These are phyloP conservation scores for Cystofilobasidium macerans DNA, from an alignment of 768 basidiomycete genomes.

Conservation along the genomic window DNA sequence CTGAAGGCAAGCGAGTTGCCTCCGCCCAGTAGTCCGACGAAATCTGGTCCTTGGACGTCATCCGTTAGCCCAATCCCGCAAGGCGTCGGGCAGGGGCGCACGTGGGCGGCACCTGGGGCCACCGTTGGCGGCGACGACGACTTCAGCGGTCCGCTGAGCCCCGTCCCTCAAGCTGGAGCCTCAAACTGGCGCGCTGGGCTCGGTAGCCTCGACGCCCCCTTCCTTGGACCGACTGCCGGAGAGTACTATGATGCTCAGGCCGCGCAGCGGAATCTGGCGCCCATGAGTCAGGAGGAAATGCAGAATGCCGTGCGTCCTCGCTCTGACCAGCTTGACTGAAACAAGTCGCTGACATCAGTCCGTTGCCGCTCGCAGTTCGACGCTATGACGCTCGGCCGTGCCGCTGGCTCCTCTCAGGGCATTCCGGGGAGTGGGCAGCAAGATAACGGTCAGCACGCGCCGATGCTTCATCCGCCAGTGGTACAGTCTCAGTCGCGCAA, in stretches of 20 bases:
- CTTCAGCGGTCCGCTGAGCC: slow-evolving; percentile 11
- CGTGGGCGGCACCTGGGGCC: slow-evolving; percentile 1
- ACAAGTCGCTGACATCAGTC: background rate
- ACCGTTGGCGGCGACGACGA: slow-evolving; percentile 6
- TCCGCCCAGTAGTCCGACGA: slow-evolving; percentile 12
- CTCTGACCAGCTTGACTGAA: background rate
- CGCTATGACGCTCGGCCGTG: slow-evolving; percentile 6
- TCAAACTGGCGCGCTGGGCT: too few relatives aligned
- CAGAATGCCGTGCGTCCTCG: slow-evolving; percentile 18
- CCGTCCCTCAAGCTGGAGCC: background rate
- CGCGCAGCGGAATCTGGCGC: background rate
- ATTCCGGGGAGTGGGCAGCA: background rate
- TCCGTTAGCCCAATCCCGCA: background rate
- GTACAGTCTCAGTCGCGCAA: background rate
- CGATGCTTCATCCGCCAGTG: background rate
- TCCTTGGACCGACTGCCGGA: background rate
- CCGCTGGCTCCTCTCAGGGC: background rate
- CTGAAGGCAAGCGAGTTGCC: slow-evolving; percentile 1
- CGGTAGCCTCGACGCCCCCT: background rate
- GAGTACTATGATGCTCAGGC: background rate
- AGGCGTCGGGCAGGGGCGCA: background rate
- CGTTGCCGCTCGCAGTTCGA: slow-evolving; percentile 4
- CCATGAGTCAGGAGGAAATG: slow-evolving; percentile 13
- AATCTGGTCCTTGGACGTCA: slow-evolving; percentile 5
- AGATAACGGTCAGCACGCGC: background rate